Conservation (phyloP, 179 eudicot genomes). For the Camellia oleifera region DNA sequence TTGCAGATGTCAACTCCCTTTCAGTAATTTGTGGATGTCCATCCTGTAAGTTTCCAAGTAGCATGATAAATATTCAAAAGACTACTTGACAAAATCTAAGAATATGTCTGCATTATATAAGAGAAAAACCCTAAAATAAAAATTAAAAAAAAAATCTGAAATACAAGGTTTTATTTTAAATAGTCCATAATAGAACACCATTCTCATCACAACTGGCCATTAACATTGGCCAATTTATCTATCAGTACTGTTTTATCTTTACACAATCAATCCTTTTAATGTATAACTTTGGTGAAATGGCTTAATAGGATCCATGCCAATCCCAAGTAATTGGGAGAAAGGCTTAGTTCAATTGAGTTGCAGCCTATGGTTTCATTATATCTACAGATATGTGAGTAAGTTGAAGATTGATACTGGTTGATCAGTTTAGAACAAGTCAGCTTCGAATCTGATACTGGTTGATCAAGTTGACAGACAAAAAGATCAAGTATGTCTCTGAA, state of each 20-base stretch:
- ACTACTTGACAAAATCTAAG: neutral
- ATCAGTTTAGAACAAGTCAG: conserved; percentile 3
- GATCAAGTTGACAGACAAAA: neutral
- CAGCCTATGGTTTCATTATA: no score
- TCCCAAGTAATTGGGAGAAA: no score
- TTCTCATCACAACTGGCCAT: neutral
- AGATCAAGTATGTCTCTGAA: neutral
- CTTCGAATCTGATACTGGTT: neutral
- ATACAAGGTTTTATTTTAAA: neutral
- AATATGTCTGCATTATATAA: neutral
- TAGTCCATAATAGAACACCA: neutral
- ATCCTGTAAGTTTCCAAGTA: conserved; percentile 41
- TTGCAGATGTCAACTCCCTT: conserved; percentile 29
- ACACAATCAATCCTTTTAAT: no score
- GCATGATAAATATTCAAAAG: conserved; percentile 1
- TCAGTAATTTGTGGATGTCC: conserved; percentile 43
- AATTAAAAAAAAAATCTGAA: neutral
- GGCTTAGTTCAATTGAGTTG: no score
- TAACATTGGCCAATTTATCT: no score
- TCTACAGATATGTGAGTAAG: no score
- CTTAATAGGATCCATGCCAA: no score
- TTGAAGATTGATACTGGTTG: neutral
- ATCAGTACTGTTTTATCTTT: no score
- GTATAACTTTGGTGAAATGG: no score
- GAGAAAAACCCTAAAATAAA: no score